Evolutionary conservation across 345 rosid genomes (phyloP).

Genomic region (Salix udensis): DNA sequence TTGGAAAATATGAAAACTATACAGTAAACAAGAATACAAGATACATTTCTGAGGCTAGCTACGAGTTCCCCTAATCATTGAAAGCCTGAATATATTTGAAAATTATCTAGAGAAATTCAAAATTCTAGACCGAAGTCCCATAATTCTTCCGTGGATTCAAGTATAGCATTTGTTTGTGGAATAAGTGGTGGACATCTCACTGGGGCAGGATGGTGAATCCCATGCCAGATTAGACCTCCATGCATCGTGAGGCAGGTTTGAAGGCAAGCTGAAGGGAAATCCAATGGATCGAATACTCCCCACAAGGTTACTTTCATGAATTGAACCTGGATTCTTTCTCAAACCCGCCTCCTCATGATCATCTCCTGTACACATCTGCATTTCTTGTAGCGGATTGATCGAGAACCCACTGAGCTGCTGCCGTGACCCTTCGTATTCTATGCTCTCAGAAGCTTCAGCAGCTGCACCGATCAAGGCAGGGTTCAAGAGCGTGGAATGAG

Average conservation of each 20-base stretch:
- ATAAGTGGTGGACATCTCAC: constrained; percentile 49
- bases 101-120: neutral
- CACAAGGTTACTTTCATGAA: constrained; percentile 27
- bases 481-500: constrained; percentile 32
- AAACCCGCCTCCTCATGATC: constrained; percentile 18
- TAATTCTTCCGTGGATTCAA: constrained; percentile 23
- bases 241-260: constrained; percentile 17
- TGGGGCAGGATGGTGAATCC: constrained; percentile 51
- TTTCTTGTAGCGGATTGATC: constrained; percentile 34
- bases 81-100: neutral
- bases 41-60: constrained; percentile 4
- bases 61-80: neutral
- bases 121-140: constrained; percentile 20
- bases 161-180: constrained; percentile 52
- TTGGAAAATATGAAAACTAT: constrained; percentile 22
- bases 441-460: constrained; percentile 16
- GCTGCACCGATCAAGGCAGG: constrained; percentile 16
- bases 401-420: constrained; percentile 38
- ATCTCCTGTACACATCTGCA: constrained; percentile 21
- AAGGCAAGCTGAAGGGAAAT: constrained; percentile 58
- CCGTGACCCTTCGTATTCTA: constrained; percentile 31
- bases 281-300: constrained; percentile 31
- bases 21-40: constrained; percentile 21
- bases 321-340: constrained; percentile 23
- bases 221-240: constrained; percentile 40